Evolutionary conservation across 768 basidiomycete species (phyloP), one percentile per base, ranked within the genome.

Genomic region (Tulasnella sp.): DNA sequence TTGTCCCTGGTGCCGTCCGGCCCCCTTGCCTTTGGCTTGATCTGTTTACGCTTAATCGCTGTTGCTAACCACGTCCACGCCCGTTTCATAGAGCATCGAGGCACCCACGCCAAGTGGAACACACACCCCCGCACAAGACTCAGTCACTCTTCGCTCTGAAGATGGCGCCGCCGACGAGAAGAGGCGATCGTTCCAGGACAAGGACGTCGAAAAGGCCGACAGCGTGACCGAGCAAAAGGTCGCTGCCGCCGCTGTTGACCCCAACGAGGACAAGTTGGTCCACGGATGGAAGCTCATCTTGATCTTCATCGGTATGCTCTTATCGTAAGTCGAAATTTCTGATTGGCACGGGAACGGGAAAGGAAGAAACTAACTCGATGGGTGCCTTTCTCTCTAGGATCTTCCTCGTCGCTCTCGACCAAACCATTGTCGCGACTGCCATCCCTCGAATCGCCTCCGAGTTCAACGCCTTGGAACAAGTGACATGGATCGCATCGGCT

Each of bases 401-500:
- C 58, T 78, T 80, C 38, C 71, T 80, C 44, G 44, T 80, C 40
- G 78, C 80, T 4, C 42, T 80, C 27, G 80, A 80, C 38, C 62
- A 80, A 73, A 76, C 80, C 21, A 80, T 80, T 31, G 48, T 77
- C 18, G 76, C 76, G 10, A 80, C 80, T 24, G 77, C 80, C 27
- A 79, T 79, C 46, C 77, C 80, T 16, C 27, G 48, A 24, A 80
- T 80, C 40, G 68, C 75, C 14, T 80, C 79, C 21, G 36, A 80
- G 18, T 80, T 80, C 78, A 48, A 80, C 34, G 80, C 80, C 19
- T 78, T 80, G 27, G 71, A 48, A 71, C 42, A 78, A 40, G 77
- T 81, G 18, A 80, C 80, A 27, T 81, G 81, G 81, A 75, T 81
- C 40, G 80, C 73, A n/a, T 75, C 76, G 6, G 80, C 68, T 44